phyloP scores from a whole-genome alignment of 2,329 filamentous ascomycete species.

The Colletotrichum gigasporum region DNA sequence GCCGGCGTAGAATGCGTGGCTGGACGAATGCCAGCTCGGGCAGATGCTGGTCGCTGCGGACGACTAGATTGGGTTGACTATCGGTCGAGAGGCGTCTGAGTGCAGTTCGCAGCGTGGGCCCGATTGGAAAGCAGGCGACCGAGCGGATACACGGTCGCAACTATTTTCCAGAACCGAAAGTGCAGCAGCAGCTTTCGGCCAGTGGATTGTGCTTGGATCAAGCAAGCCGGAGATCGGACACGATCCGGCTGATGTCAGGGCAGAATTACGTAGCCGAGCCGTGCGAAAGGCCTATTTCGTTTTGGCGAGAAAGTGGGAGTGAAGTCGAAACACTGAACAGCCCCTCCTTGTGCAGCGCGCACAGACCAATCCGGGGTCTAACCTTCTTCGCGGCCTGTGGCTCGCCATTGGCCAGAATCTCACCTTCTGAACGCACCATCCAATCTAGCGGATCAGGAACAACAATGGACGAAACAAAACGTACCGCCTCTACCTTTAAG shows the following conservation, averaged over 20 bases:
- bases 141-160: neutral
- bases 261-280: neutral
- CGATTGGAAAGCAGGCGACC: neutral
- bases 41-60: neutral
- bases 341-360: conserved; percentile 15
- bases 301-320: conserved; percentile 17
- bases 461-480: conserved; percentile 7
- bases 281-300: neutral
- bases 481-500: neutral
- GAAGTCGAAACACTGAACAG: conserved; percentile 21
- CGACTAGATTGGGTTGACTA: neutral
- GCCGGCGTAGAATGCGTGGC: neutral
- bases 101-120: conserved; percentile 7
- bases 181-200: conserved; percentile 24
- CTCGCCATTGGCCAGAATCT: conserved; percentile 8
- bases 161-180: neutral
- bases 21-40: neutral
- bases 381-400: neutral
- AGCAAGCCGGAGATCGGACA: neutral
- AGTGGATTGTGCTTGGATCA: neutral
- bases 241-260: conserved; percentile 10
- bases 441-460: conserved; percentile 23
- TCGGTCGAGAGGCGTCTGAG: neutral
- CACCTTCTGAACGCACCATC: neutral
- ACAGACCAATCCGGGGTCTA: conserved; percentile 20